These are phyloP conservation scores for Chimonanthus salicifolius DNA, from an alignment of 164 flowering plant species.

Conservation along the genomic window DNA sequence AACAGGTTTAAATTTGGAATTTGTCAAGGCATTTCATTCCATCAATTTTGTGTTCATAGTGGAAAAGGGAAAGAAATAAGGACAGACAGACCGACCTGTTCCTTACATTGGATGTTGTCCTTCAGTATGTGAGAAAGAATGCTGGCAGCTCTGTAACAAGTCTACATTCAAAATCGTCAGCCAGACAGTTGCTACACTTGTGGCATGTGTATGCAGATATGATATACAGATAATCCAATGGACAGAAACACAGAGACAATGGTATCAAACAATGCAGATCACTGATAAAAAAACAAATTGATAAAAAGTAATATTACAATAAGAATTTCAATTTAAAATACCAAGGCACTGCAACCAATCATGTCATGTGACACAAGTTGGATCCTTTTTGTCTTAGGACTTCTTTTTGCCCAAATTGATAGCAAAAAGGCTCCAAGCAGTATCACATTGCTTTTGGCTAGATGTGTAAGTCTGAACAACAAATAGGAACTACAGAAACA, in stretches of 20 bases:
- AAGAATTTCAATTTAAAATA: no score
- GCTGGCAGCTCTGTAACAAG: slow-evolving; percentile 89
- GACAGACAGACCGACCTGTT: slow-evolving; percentile 47
- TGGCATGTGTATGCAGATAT: slow-evolving; percentile 1
- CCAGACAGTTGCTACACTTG: neutral
- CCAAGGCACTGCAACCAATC: neutral
- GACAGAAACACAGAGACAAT: neutral
- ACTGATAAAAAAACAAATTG: neutral
- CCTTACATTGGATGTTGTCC: slow-evolving; percentile 85
- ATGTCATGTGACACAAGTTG: neutral
- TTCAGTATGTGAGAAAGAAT: slow-evolving; percentile 80
- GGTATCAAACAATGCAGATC: neutral
- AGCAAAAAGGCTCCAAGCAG: neutral
- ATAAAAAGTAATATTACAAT: no score
- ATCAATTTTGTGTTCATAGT: neutral
- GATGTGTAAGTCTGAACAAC: no score
- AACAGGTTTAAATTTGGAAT: neutral
- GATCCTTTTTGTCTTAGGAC: neutral
- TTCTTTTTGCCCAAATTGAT: neutral
- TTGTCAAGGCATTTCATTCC: neutral
- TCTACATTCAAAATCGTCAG: slow-evolving; percentile 45
- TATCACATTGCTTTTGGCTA: neutral
- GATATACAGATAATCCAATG: neutral
- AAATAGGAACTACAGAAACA: neutral
- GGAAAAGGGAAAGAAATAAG: neutral